These are phyloP conservation scores for Ceratonia siliqua DNA, from an alignment of 306 rosid genomes.

Conservation along the genomic window DNA sequence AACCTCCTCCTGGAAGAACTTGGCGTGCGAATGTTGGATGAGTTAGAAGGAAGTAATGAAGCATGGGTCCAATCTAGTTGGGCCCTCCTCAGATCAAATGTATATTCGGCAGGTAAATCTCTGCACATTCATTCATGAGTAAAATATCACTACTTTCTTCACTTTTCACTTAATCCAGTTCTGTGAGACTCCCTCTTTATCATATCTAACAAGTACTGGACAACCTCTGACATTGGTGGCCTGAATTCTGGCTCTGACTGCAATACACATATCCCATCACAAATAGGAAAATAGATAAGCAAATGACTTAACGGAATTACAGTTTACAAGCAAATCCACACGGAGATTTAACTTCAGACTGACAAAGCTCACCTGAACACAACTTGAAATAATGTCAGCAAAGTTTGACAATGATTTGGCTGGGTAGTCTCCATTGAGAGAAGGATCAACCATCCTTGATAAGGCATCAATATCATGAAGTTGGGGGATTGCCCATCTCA, in stretches of 20 bases:
- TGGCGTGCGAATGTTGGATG: conserved; percentile 31
- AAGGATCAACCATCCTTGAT: conserved; percentile 92
- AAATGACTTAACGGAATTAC: neutral
- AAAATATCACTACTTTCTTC: conserved; percentile 37
- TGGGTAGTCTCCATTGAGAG: conserved; percentile 68
- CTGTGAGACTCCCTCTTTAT: conserved; percentile 62
- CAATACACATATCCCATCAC: conserved; percentile 26
- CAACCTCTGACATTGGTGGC: conserved; percentile 93
- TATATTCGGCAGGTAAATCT: conserved; percentile 32
- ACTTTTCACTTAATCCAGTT: conserved; percentile 57
- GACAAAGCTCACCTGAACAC: conserved; percentile 71
- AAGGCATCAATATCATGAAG: conserved; percentile 95
- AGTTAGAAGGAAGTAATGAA: conserved; percentile 16
- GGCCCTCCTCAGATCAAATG: conserved; percentile 23
- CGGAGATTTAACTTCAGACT: conserved; percentile 7
- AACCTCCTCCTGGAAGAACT: conserved; percentile 15
- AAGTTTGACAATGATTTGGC: conserved; percentile 82
- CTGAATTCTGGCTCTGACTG: conserved; percentile 93
- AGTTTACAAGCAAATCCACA: neutral
- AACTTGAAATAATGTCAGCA: conserved; percentile 81
- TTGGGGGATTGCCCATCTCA: conserved; percentile 90
- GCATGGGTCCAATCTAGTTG: conserved; percentile 8
- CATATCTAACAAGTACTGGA: conserved; percentile 76
- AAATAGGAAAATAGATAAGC: conserved; percentile 5
- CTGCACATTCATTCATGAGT: conserved; percentile 31